Conservation (phyloP, 1,284 basidiomycete species). For the Xerocomus cyaneibrunnescens region DNA sequence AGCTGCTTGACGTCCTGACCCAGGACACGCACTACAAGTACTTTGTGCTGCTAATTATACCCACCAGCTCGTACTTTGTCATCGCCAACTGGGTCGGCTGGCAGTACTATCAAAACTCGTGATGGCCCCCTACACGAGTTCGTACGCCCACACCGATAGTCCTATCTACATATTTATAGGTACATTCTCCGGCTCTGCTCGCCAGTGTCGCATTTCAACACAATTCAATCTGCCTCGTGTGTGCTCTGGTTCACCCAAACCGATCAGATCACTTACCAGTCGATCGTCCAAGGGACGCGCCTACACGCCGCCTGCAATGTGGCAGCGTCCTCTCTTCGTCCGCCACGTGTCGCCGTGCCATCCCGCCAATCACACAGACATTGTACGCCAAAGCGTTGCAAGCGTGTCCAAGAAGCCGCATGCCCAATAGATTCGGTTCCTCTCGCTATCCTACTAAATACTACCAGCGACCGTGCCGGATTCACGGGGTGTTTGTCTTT, state of each 20-base stretch:
- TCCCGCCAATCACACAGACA: conserved; percentile 1
- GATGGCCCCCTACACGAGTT: conserved; percentile 24
- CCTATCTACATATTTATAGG: conserved; percentile 1
- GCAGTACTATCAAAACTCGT: conserved; percentile 91
- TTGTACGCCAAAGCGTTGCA: conserved; percentile 10
- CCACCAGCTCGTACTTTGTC: conserved; percentile 81
- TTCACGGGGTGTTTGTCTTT: conserved; percentile 4
- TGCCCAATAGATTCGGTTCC: conserved; percentile 22
- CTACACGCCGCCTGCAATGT: conserved; percentile 27
- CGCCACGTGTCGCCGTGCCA: conserved; percentile 12
- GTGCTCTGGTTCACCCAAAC: conserved; percentile 8
- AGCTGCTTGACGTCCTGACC: conserved; percentile 64
- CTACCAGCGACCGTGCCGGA: conserved; percentile 5
- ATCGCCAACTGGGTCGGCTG: conserved; percentile 98
- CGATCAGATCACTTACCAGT: conserved; percentile 24
- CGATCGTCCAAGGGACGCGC: conserved; percentile 19
- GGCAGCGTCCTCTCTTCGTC: conserved; percentile 11
- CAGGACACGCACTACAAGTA: conserved; percentile 89
- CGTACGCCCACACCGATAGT: neutral
- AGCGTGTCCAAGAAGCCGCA: conserved; percentile 14
- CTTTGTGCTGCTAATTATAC: conserved; percentile 74
- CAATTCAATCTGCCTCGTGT: conserved; percentile 30
- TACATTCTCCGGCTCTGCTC: conserved; percentile 3
- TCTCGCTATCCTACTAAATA: conserved; percentile 12
- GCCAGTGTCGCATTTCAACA: conserved; percentile 7